Percentiles rank a stretch among this genome's conserved stretches.
Evolutionary conservation across 306 rosid species (phyloP).

Genomic region (Astragalus membranaceus): DNA sequence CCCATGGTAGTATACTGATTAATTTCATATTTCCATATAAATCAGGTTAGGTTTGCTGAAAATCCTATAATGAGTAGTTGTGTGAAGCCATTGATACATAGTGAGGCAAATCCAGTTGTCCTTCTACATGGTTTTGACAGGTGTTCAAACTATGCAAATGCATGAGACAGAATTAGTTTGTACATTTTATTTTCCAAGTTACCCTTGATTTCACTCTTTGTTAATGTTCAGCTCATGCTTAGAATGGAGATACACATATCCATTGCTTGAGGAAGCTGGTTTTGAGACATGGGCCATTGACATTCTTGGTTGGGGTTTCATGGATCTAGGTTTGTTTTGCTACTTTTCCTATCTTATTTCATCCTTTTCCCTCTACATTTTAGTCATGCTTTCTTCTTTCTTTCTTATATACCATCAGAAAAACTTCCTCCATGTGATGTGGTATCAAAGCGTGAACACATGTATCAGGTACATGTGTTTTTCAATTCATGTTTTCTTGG

Average conservation of each 20-base stretch:
- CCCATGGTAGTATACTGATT: too few species aligned
- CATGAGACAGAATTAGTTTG: too few species aligned
- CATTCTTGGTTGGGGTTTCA: slow-evolving; percentile 98
- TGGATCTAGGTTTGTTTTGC: slow-evolving; percentile 67
- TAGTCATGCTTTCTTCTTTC: neutral
- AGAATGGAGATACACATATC: slow-evolving; percentile 87
- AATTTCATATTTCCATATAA: too few species aligned
- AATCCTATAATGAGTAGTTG: too few species aligned
- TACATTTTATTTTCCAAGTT: slow-evolving; percentile 12
- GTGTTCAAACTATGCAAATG: too few species aligned
- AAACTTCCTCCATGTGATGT: slow-evolving; percentile 64
- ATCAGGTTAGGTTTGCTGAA: too few species aligned
- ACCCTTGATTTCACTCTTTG: slow-evolving; percentile 23
- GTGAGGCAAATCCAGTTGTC: too few species aligned
- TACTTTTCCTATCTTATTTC: slow-evolving; percentile 1
- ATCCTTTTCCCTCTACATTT: neutral
- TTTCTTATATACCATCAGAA: slow-evolving; percentile 40
- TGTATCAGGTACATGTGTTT: too few species aligned
- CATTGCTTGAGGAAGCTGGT: slow-evolving; percentile 81
- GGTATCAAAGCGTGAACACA: slow-evolving; percentile 77
- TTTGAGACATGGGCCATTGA: slow-evolving; percentile 91
- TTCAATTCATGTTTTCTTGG: too few species aligned
- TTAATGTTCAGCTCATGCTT: slow-evolving; percentile 84
- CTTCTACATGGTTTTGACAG: too few species aligned
- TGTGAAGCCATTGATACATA: too few species aligned